Percentiles rank a stretch among this genome's conserved stretches.
Conservation (phyloP, 106 monocot genomes). For the Amphibolis antarctica region DNA sequence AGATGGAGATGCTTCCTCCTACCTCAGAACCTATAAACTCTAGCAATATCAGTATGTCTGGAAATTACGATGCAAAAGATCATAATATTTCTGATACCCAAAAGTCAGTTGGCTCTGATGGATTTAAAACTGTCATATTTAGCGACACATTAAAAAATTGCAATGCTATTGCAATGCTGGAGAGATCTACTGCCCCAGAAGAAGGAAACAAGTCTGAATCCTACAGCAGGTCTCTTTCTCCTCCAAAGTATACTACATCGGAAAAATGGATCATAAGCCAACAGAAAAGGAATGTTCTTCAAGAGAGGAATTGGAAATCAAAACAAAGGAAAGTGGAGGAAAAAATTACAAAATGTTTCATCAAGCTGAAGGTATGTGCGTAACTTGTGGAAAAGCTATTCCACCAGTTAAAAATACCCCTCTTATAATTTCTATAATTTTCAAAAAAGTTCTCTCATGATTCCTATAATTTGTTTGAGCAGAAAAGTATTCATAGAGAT, state of each 20-base stretch:
- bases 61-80: constrained; percentile 23
- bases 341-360: constrained; percentile 47
- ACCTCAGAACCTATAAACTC: constrained; percentile 12
- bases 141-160: constrained; percentile 18
- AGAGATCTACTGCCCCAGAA: constrained; percentile 41
- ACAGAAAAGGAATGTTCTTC: constrained; percentile 47
- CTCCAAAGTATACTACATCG: constrained; percentile 68
- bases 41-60: constrained; percentile 18
- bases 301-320: constrained; percentile 51
- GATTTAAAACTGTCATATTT: constrained; percentile 25
- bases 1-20: constrained; percentile 18
- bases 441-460: too few relatives aligned
- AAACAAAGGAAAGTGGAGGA: constrained; percentile 68
- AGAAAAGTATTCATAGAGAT: constrained; percentile 24
- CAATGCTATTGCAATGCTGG: constrained; percentile 14
- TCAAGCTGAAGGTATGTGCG: constrained; percentile 67
- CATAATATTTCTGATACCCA: constrained; percentile 31
- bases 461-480: too few relatives aligned
- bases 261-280: constrained; percentile 81
- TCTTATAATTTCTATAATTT: too few relatives aligned
- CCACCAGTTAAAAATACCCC: too few relatives aligned
- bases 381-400: background rate
- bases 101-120: constrained; percentile 28
- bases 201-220: constrained; percentile 33
- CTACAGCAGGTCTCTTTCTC: constrained; percentile 30